Evolutionary conservation across 495 filamentous ascomycete species (phyloP), one percentile per base, ranked within the genome.

Genomic region (Chaetomidium leptoderma): DNA sequence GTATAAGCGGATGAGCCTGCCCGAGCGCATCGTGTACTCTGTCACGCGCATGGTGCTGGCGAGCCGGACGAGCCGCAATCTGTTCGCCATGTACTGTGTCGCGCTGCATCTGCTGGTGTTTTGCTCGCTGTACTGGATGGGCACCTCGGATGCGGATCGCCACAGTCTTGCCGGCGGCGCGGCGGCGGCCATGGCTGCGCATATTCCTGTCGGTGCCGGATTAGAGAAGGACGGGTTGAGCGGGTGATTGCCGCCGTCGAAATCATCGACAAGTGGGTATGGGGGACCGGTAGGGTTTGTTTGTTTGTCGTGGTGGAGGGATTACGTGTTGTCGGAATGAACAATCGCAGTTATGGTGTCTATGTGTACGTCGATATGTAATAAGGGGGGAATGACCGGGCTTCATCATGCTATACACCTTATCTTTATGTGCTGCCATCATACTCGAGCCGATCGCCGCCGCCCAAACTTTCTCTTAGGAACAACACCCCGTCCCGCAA

Each of bases 31-130:
- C 14, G 87, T 99, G 17, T 96, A 93, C 72, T 91, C 90, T 13
- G 80, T 97, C 56, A 95, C 93, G 21, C 81, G 91, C 49, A 87
- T 96, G 69, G 89, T 97, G 49, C 76, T 99, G 54, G 91, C 92
- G 33, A 96, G 88, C 37, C 78, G 93, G 53, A 90, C 88, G 11
- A 96, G 91, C 70, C 78, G 93, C 53, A 97, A 97, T 70, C 70
- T 99, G 42, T 99, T 99, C 70, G 95, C 92, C n/a, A 83, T 80
- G 14, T 99, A 99, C 69, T 96, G 91, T 69, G 77, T 97, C 17
- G 87, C 85, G 39, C 77, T 97, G 57, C 93, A 98, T 74, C 58
- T 97, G 46, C 72, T 97, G 26, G 85, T 97, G 2, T 91, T 97
- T 64, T 76, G 81, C 44, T 86, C 91, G 77, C 76, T 98, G 52